A percentile compares a stretch with the other conserved stretches of the same genome.
phyloP scores from a whole-genome alignment of 2,329 filamentous ascomycete species.

The Aspergillaceae sp. region DNA sequence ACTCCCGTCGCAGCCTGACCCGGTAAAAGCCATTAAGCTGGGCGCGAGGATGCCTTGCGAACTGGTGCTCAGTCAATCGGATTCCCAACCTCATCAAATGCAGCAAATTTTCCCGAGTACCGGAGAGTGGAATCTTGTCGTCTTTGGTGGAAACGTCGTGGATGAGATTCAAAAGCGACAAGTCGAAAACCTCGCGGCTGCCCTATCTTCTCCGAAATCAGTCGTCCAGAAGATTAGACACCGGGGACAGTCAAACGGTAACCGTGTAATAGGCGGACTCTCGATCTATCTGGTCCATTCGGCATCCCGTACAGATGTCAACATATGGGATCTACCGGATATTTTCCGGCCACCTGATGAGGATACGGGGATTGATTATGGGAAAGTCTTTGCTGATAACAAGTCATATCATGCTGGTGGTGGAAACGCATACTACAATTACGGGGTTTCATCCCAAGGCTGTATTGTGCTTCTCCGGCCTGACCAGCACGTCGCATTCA shows the following conservation, averaged over 20 bases:
- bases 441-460: constrained; percentile 51
- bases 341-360: constrained; percentile 41
- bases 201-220: constrained; percentile 19
- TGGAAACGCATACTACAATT: constrained; percentile 43
- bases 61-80: not conserved
- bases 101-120: constrained; percentile 5
- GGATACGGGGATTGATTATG: constrained; percentile 46
- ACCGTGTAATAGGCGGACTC: not conserved
- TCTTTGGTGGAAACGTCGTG: constrained; percentile 54
- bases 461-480: constrained; percentile 55
- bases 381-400: constrained; percentile 49
- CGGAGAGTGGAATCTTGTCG: constrained; percentile 19
- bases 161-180: constrained; percentile 33
- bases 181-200: constrained; percentile 39
- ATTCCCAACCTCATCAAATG: not conserved
- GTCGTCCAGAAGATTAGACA: not conserved
- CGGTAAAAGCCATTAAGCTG: no score
- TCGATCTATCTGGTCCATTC: constrained; percentile 1
- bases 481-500: constrained; percentile 53
- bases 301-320: constrained; percentile 19
- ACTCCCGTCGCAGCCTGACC: no score
- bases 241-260: not conserved
- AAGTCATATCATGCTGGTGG: constrained; percentile 44
- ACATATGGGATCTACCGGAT: constrained; percentile 32
- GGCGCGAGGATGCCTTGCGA: no score